Percentiles rank a stretch among this genome's conserved stretches.
phyloP scores from a whole-genome alignment of 352 stramenopile genomes.

The Pythium periplocum region DNA sequence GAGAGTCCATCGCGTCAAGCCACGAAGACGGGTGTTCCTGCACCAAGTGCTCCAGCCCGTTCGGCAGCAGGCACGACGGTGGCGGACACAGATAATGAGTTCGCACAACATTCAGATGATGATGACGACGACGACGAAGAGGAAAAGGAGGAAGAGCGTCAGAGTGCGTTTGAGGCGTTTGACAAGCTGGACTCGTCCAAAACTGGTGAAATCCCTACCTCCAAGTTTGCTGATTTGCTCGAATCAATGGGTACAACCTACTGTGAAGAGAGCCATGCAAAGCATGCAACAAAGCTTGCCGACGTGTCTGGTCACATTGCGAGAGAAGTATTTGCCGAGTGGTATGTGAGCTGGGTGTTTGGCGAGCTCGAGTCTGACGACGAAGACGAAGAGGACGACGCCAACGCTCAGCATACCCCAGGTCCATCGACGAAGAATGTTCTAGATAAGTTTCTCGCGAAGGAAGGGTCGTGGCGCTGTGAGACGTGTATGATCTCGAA shows the following conservation, averaged over 20 bases:
- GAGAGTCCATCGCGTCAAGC: not conserved
- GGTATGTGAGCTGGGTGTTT: slow-evolving; percentile 23
- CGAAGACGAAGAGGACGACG: slow-evolving; percentile 12
- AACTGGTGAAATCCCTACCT: slow-evolving; percentile 10
- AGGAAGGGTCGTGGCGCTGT: slow-evolving; percentile 29
- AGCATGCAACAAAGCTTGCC: slow-evolving; percentile 11
- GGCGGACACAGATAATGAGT: slow-evolving; percentile 11
- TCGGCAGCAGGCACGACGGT: not conserved
- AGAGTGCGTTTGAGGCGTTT: slow-evolving; percentile 16
- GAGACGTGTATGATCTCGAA: slow-evolving; percentile 25
- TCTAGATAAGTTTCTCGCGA: slow-evolving; percentile 16
- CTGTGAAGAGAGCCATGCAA: slow-evolving; percentile 17
- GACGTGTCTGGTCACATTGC: slow-evolving; percentile 9
- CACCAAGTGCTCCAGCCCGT: not conserved
- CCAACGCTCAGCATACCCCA: not conserved
- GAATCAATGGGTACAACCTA: slow-evolving; percentile 18
- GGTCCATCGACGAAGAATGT: slow-evolving; percentile 3
- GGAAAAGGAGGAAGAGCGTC: slow-evolving; percentile 18
- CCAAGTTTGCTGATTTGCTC: slow-evolving; percentile 16
- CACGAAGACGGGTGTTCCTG: no score
- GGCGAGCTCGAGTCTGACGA: slow-evolving; percentile 40
- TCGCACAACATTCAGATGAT: slow-evolving; percentile 13
- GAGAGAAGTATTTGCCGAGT: slow-evolving; percentile 19
- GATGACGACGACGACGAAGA: slow-evolving; percentile 20
- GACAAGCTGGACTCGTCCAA: slow-evolving; percentile 12